These are phyloP conservation scores for Plasmodium cynomolgi DNA, from an alignment of 169 alveolate species.

Conservation along the genomic window DNA sequence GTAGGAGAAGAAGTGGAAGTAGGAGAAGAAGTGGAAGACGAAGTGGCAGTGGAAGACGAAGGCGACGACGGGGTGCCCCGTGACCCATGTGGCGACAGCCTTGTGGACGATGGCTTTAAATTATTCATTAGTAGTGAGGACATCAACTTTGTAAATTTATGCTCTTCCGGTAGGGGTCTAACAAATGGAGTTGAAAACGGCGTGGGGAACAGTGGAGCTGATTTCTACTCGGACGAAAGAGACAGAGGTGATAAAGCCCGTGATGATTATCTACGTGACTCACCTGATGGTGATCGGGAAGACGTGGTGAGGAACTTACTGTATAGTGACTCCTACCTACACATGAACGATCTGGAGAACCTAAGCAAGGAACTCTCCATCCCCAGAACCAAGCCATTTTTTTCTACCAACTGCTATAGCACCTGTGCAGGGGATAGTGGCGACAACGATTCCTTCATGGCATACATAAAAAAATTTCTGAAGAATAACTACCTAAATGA, in stretches of 20 bases:
- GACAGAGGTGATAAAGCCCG: background rate
- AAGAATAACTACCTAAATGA: slow-evolving; percentile 38
- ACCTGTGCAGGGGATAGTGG: background rate
- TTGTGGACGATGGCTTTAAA: slow-evolving; percentile 23
- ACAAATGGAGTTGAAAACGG: background rate
- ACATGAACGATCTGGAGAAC: background rate
- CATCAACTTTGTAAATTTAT: background rate
- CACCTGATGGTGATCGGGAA: background rate
- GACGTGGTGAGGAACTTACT: background rate
- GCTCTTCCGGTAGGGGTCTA: background rate
- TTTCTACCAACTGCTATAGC: background rate
- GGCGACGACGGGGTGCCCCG: background rate
- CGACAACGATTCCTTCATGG: slow-evolving; percentile 36
- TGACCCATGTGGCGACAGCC: background rate
- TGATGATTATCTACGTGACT: background rate
- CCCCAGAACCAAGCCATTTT: background rate
- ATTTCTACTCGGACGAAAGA: background rate
- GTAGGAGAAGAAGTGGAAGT: background rate
- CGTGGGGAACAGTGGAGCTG: background rate
- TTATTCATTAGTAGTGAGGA: slow-evolving; percentile 10
- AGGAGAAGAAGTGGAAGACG: background rate
- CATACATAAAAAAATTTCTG: slow-evolving; percentile 15
- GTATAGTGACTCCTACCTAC: background rate
- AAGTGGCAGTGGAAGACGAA: background rate
- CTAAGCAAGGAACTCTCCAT: background rate